Percentiles rank a stretch among this genome's conserved stretches.
Conservation (phyloP, 768 basidiomycete species). For the Hypholoma sublateritium region DNA sequence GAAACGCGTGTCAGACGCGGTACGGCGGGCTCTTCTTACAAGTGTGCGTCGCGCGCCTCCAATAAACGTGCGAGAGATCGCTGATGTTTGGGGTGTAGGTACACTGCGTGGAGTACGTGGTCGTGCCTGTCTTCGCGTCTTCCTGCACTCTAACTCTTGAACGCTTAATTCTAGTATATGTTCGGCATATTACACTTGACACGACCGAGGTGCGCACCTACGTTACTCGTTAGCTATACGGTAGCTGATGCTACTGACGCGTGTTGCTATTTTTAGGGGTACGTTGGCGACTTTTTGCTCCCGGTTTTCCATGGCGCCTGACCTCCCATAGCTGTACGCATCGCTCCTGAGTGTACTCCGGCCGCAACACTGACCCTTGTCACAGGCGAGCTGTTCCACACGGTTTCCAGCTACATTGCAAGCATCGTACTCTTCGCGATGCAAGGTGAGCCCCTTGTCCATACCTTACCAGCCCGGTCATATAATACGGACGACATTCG, state of each 20-base stretch:
- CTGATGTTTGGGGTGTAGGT: not conserved
- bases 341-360: not conserved
- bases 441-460: not conserved
- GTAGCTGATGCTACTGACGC: not conserved
- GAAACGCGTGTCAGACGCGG: not conserved
- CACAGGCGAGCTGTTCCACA: slow-evolving; percentile 2
- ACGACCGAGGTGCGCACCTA: not conserved
- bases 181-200: not conserved
- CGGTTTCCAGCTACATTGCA: not conserved
- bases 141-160: not conserved
- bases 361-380: not conserved
- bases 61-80: not conserved
- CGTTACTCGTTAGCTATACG: not conserved
- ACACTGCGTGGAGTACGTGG: not conserved
- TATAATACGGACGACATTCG: not conserved
- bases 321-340: not conserved
- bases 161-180: not conserved
- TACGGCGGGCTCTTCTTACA: slow-evolving; percentile 4
- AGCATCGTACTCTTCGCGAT: not conserved
- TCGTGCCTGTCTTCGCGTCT: not conserved
- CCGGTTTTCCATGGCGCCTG: not conserved
- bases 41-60: not conserved
- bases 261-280: not conserved
- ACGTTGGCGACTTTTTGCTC: not conserved
- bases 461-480: not conserved